Evolutionary conservation across 2,329 filamentous ascomycete species (phyloP), one percentile per base, ranked within the genome.

Genomic region (Penicillium thymicola): DNA sequence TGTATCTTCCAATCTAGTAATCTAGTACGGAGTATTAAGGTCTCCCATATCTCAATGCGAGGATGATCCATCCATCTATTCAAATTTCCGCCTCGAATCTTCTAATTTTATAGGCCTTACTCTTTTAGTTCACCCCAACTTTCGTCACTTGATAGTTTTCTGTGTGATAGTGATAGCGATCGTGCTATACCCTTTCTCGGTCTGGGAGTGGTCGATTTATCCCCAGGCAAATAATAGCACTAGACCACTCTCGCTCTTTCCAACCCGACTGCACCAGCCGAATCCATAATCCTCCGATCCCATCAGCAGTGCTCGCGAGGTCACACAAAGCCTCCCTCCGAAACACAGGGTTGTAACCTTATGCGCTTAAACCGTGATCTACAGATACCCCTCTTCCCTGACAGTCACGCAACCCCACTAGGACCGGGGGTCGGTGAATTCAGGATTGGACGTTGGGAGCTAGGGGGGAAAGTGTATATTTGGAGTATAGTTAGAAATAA

Each of bases 201-300:
- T 45, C 40, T 36, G 40, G 27, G 36, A 32, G 30, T 14, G 30
- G 36, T 51, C 5, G 16, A 27, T 18, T 36, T 27, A 27, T 27
- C 27, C 8, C 30, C 47, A 38, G 23, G 16, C 36, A 51, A 45
- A 41, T 13, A 16, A 43, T 23, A 32, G 41, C 14, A 32, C 32
- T 21, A 21, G 28, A 45, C 16, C 34, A 40, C 25, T 25, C 41
- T 16, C 27, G 23, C 21, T n/a, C 59, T 65, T 65, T 58, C 58
- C 54, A 62, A 65, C 46, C 9, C 21, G 51, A 59, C 62, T 54
- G 53, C 47, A 43, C 36, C 46, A 51, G 58, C 51, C 56, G 46
- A 54, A 51, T 50, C 49, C 54, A 55, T 60, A 63, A 60, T 60
- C 57, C 63, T 65, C 63, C 63, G 63, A 56, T 59, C 48, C 59